phyloP scores from a whole-genome alignment of 2,329 filamentous ascomycete genomes.

The Teratosphaeria destructans region DNA sequence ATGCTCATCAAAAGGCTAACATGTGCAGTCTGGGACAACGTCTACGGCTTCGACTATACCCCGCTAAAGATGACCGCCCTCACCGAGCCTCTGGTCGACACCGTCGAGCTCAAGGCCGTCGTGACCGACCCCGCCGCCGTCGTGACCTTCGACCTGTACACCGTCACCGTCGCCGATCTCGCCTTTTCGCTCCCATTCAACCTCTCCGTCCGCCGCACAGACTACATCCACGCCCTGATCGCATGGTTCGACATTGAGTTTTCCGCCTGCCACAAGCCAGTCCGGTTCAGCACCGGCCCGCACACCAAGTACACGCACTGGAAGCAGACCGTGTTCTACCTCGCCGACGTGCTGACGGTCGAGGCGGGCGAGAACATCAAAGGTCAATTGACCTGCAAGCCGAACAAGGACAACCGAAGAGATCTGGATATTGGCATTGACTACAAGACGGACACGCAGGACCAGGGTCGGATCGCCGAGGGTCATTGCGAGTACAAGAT shows the following conservation, averaged over 20 bases:
- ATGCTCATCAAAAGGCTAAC: conserved; percentile 3
- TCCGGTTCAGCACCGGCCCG: conserved; percentile 91
- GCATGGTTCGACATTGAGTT: conserved; percentile 99
- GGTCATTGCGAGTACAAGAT: conserved; percentile 73
- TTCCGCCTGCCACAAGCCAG: conserved; percentile 93
- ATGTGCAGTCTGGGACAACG: conserved; percentile 87
- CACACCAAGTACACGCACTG: conserved; percentile 99
- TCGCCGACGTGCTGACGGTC: conserved; percentile 85
- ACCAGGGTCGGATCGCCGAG: conserved; percentile 56
- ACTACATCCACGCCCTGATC: conserved; percentile 93
- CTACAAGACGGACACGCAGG: conserved; percentile 70
- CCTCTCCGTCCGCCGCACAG: conserved; percentile 68
- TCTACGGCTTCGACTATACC: conserved; percentile 94
- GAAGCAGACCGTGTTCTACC: conserved; percentile 99
- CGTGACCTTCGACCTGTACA: conserved; percentile 87
- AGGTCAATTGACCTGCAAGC: conserved; percentile 68
- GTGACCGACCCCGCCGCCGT: conserved; percentile 83
- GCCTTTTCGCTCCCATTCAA: conserved; percentile 72
- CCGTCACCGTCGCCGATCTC: conserved; percentile 75
- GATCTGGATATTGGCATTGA: conserved; percentile 85
- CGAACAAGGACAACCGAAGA: conserved; percentile 86
- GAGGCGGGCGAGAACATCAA: conserved; percentile 72
- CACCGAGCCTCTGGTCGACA: conserved; percentile 93
- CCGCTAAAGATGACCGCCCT: conserved; percentile 89
- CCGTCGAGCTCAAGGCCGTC: conserved; percentile 92